Base-by-base conservation (phyloP, 192 early-diverging fungal species). In the Umbelopsis sp. region DNA sequence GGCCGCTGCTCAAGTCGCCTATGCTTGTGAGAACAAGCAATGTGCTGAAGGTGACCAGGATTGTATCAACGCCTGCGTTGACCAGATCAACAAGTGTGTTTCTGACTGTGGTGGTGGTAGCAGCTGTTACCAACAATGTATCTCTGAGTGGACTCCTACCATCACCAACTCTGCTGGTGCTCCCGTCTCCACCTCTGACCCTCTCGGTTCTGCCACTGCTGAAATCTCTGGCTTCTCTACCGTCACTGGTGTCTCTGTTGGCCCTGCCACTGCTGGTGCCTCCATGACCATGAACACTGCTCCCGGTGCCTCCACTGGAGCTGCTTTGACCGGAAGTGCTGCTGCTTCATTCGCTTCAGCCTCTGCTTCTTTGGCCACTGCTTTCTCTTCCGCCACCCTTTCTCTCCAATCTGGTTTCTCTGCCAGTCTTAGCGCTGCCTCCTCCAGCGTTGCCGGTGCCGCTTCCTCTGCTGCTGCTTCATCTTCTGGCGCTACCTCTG, bases 361-460 rank as follows among this genome's bases (percentile, higher is more conserved):
- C 30, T 61, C 55, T 35, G 55, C 55, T 35, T 61, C 55, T 15
- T 61, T 61, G 55, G 55, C 55, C 13, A 61, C 55, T 16, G 55
- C 55, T 35, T 61, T 61, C 55, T 61, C 55, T 61, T 61, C 55
- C 33, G 55, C 55, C 33, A 61, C 55, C 1, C 16, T 30, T 13
- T 11, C 55, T 16, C 55, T 61, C 30, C 27, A 30, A 25, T 61
- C 55, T 15, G 27, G 33, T 11, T 61, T 61, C 55, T 61, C 55
- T 4, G 55, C 27, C 55, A 61, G 55, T 61, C 25, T 61, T 61
- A 16, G 16, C 18, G 33, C 27, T 33, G 55, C 55, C 1, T 25
- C 55, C n/a, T 35, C 27, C 30, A 61, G 55, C 33, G 27, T 35
- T 16, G 10, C 55, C 2, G 55, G 27, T 4, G 10, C 55, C 16